Evolutionary conservation across 257 asterid species (phyloP), one percentile per base, ranked within the genome.

Genomic region (Voacanga thouarsii): DNA sequence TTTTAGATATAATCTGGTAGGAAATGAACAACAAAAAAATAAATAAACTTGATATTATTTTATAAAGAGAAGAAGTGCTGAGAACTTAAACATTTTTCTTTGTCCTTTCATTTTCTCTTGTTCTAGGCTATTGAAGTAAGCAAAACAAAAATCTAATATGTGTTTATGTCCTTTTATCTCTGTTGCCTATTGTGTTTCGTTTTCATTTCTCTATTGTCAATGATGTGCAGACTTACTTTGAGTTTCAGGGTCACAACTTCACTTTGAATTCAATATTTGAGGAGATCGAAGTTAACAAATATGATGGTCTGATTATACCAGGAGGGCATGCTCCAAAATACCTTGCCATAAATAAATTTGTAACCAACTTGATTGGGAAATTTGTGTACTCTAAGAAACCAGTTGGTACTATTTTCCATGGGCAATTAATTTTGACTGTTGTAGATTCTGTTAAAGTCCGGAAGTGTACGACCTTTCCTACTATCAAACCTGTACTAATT

Each of bases 241-340:
- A 94, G 88, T 88, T 90, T 12, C 85, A 92, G 63, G 98, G 98
- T 59, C 97, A 94, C n/a, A n/a, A 94, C 69, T 94, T 94, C 81
- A 76, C 89, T 45, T 92, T 94, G 60, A 94, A 92, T 82, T 97
- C 97, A 74, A 89, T 90, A 63, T 92, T 94, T 51, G 88, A 89
- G 77, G 96, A 91, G 78, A 64, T 92, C 49, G 92, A 92, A 49
- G 83, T 87, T 59, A 12, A 86, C 80, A 89, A 81, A 71, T 94
- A 94, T 79, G 97, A 94, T 77, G 97, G 97, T 47, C 78, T 94
- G 80, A 72, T 94, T 68, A 94, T 92, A 78, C 94, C 97, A 26
- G 98, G 97, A 67, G 98, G 98, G 53, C 96, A 97, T 78, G 98
- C 97, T 76, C 97, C 97, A 21, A 97, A 94, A 77, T 94, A 94